Evolutionary conservation across 2,329 filamentous ascomycete genomes (phyloP), one percentile per base, ranked within the genome.

Genomic region (Colletotrichum tanaceti): DNA sequence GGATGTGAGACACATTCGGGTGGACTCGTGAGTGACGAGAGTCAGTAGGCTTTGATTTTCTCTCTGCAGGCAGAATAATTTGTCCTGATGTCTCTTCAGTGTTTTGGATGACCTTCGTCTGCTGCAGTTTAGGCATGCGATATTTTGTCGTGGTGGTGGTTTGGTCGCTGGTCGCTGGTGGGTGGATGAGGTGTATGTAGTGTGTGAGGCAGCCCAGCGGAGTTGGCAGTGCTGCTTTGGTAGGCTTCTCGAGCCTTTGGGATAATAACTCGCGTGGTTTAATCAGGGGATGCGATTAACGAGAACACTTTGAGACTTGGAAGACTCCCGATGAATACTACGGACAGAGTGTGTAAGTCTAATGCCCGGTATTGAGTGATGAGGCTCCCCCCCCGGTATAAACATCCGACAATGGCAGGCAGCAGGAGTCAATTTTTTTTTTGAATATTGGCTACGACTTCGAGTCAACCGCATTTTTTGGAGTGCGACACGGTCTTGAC

Each of bases 91-190:
- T 10, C n/a, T 38, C 9, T 39, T 41, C 39, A 18, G 13, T 54
- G 52, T 39, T 54, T 39, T 39, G 52, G 13, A 54, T 54, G 52
- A 39, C 52, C 52, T 22, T 18, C 13, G 52, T 54, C 52, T 54
- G 52, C 52, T 54, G 47, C 47, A 50, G 16, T 50, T 32, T 11
- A 24, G 47, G 47, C 24, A 24, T 50, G 50, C 35, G 49, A 20
- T 54, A n/a, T 38, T 38, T 20, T 39, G 24, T 54, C 2, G 2
- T n/a, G 24, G 16, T 32, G 24, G 47, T 32, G 24, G 47, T 16
- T 50, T 28, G 10, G 10, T 54, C 2, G 28, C 10, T 32, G 28
- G 10, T 39, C 2, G 28, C 10, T 32, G 28, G 52, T n/a, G 16
- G 16, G 50, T 11, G 32, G 52, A 22, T 24, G 16, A 28, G 47